Conservation (phyloP, 2,329 filamentous ascomycete species). For the Stemphylium beticola region DNA sequence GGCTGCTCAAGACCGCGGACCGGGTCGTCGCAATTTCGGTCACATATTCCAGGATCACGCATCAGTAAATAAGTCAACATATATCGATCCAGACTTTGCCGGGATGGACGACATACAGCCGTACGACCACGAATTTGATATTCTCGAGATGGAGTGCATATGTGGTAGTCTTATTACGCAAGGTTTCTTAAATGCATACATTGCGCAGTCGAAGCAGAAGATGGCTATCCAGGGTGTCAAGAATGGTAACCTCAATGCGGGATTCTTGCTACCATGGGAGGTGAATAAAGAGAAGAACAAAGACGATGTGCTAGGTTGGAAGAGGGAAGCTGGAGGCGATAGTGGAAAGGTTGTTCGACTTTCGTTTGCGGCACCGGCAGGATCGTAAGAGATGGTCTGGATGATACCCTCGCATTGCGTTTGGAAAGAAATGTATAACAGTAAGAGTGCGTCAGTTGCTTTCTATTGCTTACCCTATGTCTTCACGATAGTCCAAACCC, state of each 20-base stretch:
- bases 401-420: conserved; percentile 16
- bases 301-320: conserved; percentile 77
- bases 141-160: conserved; percentile 76
- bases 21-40: conserved; percentile 50
- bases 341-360: conserved; percentile 64
- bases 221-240: conserved; percentile 85
- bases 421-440: not conserved
- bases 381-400: conserved; percentile 19
- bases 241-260: conserved; percentile 64
- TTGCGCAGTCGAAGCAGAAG: conserved; percentile 75
- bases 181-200: conserved; percentile 81
- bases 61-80: conserved; percentile 46
- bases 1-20: conserved; percentile 35
- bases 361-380: conserved; percentile 59
- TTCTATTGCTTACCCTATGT: too few relatives aligned
- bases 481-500: too few relatives aligned
- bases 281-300: conserved; percentile 68
- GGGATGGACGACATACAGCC: conserved; percentile 41
- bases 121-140: conserved; percentile 54
- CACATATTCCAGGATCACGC: conserved; percentile 59
- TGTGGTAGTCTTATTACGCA: conserved; percentile 79
- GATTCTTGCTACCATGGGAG: conserved; percentile 77
- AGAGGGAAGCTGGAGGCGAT: conserved; percentile 51
- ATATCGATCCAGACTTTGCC: conserved; percentile 56
- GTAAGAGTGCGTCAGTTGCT: too few relatives aligned